phyloP scores from a whole-genome alignment of 2,329 filamentous ascomycete species.

The Ascochyta viciae-villosae region DNA sequence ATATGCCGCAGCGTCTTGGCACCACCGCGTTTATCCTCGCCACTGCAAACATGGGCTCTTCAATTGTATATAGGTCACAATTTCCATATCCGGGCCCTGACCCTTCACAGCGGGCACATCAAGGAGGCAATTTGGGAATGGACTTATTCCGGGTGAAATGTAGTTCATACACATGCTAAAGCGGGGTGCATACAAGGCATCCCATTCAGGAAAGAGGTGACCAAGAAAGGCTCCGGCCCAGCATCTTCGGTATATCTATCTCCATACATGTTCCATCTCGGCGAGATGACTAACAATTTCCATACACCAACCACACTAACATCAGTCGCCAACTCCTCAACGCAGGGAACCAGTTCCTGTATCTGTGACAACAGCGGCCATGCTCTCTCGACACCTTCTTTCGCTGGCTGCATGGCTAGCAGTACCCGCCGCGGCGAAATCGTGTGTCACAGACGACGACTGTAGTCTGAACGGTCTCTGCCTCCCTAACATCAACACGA shows the following conservation, averaged over 20 bases:
- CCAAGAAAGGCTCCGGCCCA: background rate
- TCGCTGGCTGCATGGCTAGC: background rate
- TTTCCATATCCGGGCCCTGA: background rate
- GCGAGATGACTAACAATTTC: background rate
- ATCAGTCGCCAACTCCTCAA: too few species aligned
- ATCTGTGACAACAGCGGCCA: background rate
- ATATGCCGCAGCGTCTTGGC: too few species aligned
- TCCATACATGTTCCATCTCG: conserved; percentile 2
- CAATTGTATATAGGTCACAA: background rate
- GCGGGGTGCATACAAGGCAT: conserved; percentile 8
- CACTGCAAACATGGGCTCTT: background rate
- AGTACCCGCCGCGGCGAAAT: background rate
- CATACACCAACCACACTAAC: background rate
- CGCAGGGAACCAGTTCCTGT: background rate
- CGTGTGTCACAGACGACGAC: conserved; percentile 43
- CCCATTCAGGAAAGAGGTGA: conserved; percentile 11
- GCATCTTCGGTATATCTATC: conserved; percentile 8
- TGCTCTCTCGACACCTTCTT: background rate
- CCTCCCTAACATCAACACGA: background rate
- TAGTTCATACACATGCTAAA: conserved; percentile 3
- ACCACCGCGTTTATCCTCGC: background rate
- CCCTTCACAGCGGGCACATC: too few species aligned
- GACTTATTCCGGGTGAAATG: background rate
- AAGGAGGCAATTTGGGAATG: background rate
- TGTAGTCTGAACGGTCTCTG: conserved; percentile 54